These are phyloP conservation scores for Tetrapisispora phaffii DNA, from an alignment of 805 yeast genomes.

Conservation along the genomic window DNA sequence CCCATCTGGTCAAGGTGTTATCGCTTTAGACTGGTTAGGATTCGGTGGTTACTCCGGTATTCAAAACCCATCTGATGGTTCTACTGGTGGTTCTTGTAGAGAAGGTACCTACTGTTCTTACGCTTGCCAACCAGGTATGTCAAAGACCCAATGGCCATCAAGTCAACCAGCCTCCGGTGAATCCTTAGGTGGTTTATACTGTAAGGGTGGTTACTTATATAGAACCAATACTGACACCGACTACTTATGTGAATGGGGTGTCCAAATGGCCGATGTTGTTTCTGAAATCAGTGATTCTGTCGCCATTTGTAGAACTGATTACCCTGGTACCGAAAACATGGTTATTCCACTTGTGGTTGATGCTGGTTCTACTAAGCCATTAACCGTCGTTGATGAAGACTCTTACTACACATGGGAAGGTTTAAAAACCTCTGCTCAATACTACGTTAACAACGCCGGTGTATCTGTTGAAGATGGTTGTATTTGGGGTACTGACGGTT, in stretches of 20 bases:
- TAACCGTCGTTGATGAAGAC: slow-evolving; percentile 73
- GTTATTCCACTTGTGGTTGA: slow-evolving; percentile 78
- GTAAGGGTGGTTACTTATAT: slow-evolving; percentile 80
- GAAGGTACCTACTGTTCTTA: slow-evolving; percentile 95
- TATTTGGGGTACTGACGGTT: slow-evolving; percentile 77
- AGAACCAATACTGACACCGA: slow-evolving; percentile 60
- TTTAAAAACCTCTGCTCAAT: slow-evolving; percentile 81
- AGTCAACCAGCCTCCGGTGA: slow-evolving; percentile 83
- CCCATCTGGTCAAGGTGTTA: slow-evolving; percentile 69
- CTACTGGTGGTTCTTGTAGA: slow-evolving; percentile 57
- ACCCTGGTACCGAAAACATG: slow-evolving; percentile 99
- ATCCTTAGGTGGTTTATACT: slow-evolving; percentile 87
- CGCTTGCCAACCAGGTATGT: slow-evolving; percentile 98
- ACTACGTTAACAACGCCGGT: slow-evolving; percentile 96
- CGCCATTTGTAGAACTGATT: slow-evolving; percentile 95
- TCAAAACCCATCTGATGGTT: slow-evolving; percentile 34
- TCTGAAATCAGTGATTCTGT: slow-evolving; percentile 56
- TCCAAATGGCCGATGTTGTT: slow-evolving; percentile 57
- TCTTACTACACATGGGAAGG: slow-evolving; percentile 80
- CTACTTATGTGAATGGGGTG: slow-evolving; percentile 88
- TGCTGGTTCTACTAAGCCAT: slow-evolving; percentile 56
- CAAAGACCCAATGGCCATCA: slow-evolving; percentile 97
- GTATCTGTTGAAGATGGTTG: slow-evolving; percentile 86
- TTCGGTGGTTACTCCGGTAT: slow-evolving; percentile 42
- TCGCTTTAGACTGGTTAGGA: slow-evolving; percentile 47